These are phyloP conservation scores for Exophiala aquamarina DNA, from an alignment of 2,329 filamentous ascomycete genomes.

Conservation along the genomic window DNA sequence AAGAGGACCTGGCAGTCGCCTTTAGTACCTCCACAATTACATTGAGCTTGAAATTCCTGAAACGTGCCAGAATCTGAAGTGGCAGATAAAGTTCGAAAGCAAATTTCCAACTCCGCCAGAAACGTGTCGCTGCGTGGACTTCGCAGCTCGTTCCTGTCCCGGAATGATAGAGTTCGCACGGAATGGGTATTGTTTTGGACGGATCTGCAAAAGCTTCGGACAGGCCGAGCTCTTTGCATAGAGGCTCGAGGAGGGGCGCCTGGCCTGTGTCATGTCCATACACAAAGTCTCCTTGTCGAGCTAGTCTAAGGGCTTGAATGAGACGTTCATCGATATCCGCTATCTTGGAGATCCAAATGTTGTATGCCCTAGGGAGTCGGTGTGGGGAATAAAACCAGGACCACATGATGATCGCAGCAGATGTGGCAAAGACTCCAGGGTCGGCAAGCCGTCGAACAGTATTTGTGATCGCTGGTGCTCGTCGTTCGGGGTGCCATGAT, in stretches of 20 bases:
- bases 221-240: slow-evolving; percentile 71
- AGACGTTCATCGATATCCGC: slow-evolving; percentile 74
- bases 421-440: slow-evolving; percentile 68
- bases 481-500: slow-evolving; percentile 18
- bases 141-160: slow-evolving; percentile 73
- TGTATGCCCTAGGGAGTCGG: slow-evolving; percentile 70
- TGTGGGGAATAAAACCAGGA: slow-evolving; percentile 78
- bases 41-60: slow-evolving; percentile 37
- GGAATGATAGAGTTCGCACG: slow-evolving; percentile 84
- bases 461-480: slow-evolving; percentile 39
- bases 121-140: slow-evolving; percentile 67
- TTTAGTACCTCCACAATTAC: slow-evolving; percentile 52
- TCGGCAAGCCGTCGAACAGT: slow-evolving; percentile 54
- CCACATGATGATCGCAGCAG: slow-evolving; percentile 80
- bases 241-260: slow-evolving; percentile 64
- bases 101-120: slow-evolving; percentile 69
- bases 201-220: slow-evolving; percentile 75
- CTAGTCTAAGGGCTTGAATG: slow-evolving; percentile 70
- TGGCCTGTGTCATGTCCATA: slow-evolving; percentile 76
- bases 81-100: slow-evolving; percentile 76
- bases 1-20: slow-evolving; percentile 68
- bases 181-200: slow-evolving; percentile 66
- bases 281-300: slow-evolving; percentile 60
- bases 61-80: slow-evolving; percentile 66
- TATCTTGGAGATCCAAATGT: slow-evolving; percentile 76